Evolutionary conservation across 176 grass and related monocot genomes (phyloP).

Genomic region (Cenchrus americanus): DNA sequence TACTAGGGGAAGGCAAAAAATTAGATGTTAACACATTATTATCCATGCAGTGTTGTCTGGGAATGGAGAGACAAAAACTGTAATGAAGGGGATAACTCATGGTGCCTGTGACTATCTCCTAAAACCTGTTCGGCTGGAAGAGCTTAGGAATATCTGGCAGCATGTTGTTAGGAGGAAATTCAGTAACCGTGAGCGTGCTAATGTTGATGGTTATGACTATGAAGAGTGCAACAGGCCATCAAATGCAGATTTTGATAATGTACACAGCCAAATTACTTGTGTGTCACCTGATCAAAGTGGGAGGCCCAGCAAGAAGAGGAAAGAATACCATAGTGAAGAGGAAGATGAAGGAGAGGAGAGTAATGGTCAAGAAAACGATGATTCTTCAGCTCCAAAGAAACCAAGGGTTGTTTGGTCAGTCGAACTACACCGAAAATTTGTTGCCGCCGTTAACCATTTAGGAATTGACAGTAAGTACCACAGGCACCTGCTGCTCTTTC

Average conservation of each 20-base stretch:
- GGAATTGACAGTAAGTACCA: conserved; percentile 89
- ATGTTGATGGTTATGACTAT: conserved; percentile 42
- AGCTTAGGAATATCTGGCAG: conserved; percentile 96
- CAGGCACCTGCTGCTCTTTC: not conserved
- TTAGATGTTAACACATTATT: conserved; percentile 35
- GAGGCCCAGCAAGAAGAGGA: conserved; percentile 80
- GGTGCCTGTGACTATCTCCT: conserved; percentile 96
- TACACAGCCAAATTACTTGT: conserved; percentile 45
- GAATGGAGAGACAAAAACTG: conserved; percentile 92
- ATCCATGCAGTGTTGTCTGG: conserved; percentile 79
- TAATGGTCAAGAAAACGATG: conserved; percentile 70
- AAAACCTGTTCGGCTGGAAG: conserved; percentile 92
- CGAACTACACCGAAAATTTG: conserved; percentile 89
- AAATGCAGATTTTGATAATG: conserved; percentile 42
- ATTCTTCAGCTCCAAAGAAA: conserved; percentile 80
- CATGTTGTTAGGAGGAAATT: conserved; percentile 93
- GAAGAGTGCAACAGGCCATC: conserved; percentile 57
- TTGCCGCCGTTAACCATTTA: conserved; percentile 84
- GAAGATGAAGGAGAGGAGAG: conserved; percentile 75
- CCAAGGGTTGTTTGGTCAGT: conserved; percentile 96
- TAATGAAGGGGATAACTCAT: conserved; percentile 99
- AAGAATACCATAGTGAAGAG: conserved; percentile 73
- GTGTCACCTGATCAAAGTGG: conserved; percentile 59
- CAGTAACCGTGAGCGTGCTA: conserved; percentile 46
- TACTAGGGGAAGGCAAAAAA: not conserved